Evolutionary conservation across 73 alveolate species (phyloP).

Genomic region (Paramecium pentaurelia): DNA sequence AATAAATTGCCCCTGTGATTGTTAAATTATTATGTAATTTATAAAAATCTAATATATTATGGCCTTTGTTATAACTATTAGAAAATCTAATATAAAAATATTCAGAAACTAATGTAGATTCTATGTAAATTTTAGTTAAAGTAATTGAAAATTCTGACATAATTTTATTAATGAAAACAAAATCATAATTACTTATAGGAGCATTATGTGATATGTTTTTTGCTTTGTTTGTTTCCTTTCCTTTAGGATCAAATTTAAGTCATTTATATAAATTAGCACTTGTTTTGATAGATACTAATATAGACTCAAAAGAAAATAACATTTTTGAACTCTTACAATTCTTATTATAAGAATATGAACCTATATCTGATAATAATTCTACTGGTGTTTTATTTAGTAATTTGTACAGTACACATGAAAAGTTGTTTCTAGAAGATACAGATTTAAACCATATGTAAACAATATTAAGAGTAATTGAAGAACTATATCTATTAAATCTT

Average conservation of each 20-base stretch:
- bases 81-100: not conserved
- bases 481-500: not conserved
- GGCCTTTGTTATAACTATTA: not conserved
- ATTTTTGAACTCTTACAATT: not conserved
- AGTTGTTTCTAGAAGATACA: not conserved
- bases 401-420: not conserved
- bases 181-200: not conserved
- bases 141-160: not conserved
- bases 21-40: not conserved
- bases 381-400: not conserved
- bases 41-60: not conserved
- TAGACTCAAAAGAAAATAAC: not conserved
- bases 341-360: not conserved
- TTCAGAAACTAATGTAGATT: not conserved
- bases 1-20: conserved; percentile 17
- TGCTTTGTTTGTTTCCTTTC: not conserved
- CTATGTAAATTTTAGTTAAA: not conserved
- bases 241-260: not conserved
- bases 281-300: not conserved
- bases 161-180: not conserved
- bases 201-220: conserved; percentile 30
- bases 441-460: not conserved
- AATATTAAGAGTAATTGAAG: not conserved
- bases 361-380: not conserved
- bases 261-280: not conserved